Base-by-base conservation (phyloP, 257 asterid species). In the Gentiana macrophylla region DNA sequence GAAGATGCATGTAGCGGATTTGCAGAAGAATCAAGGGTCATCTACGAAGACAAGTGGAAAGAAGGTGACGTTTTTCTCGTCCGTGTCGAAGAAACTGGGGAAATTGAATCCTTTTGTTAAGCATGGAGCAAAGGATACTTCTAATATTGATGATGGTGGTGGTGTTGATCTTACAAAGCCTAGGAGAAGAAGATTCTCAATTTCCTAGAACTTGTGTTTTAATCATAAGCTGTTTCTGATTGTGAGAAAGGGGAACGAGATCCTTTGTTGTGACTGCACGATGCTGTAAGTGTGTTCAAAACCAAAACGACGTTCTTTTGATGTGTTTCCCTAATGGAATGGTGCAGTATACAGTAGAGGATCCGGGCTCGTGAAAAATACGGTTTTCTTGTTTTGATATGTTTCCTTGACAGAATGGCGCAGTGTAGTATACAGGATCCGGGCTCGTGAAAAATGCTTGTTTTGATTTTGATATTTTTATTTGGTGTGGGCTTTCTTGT, bases 111-210 rank as follows among this genome's bases (percentile, higher is more conserved):
- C 95, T 7, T 91, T 91, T 57, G 24, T 15, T 15, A 91, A 69
- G 71, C 78, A 84, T 46, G 98, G 93, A 62, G 83, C 96, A 6
- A 91, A 91, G 78, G 98, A 91, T 59, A 87, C 96, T 10, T 72
- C 67, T 37, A 56, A 78, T 53, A 51, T 84, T 0, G 93, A 79
- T 4, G 98, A 87, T 47, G 24, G 24, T 15, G 89, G 78, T 2
- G 52, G 38, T 48, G 68, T 76, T 53, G 95, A 84, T 67, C 13
- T 75, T 41, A 73, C 83, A 57, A 91, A 91, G 85, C 98, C 98
- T 33, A 76, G 95, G 69, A 79, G 88, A 60, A 87, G 98, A 63
- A 84, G 98, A 79, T 91, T 87, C 70, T 91, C 98, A 33, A 75
- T 91, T 33, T 91, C 98, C 57, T 86, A 66, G 57, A 66, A 41